These are phyloP conservation scores for Calycina herbarum DNA, from an alignment of 2,329 filamentous ascomycete species.

Conservation along the genomic window DNA sequence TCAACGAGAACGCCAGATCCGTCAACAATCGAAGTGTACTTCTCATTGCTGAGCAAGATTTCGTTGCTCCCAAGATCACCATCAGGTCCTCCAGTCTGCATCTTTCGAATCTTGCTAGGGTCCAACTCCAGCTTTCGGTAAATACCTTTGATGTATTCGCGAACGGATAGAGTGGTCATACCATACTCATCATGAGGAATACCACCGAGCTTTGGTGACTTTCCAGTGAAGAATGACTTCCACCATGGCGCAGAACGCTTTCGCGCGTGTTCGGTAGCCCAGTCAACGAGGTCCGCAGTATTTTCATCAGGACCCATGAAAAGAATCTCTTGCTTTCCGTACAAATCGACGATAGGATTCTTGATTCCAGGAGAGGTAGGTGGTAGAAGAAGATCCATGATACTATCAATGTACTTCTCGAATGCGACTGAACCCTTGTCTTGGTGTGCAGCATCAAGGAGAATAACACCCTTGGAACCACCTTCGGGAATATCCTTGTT, in stretches of 20 bases:
- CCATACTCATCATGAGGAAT: slow-evolving; percentile 96
- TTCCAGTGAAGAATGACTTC: slow-evolving; percentile 99
- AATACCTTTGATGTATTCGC: slow-evolving; percentile 93
- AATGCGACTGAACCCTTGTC: slow-evolving; percentile 91
- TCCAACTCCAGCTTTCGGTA: slow-evolving; percentile 95
- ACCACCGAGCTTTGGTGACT: slow-evolving; percentile 91
- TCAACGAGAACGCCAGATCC: slow-evolving; percentile 94
- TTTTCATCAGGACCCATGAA: slow-evolving; percentile 99
- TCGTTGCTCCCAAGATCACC: slow-evolving; percentile 97
- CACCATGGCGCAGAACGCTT: slow-evolving; percentile 90
- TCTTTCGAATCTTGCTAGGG: slow-evolving; percentile 79
- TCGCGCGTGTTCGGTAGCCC: slow-evolving; percentile 96
- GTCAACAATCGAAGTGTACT: slow-evolving; percentile 94
- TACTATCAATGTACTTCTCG: slow-evolving; percentile 99
- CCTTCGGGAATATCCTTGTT: slow-evolving; percentile 99
- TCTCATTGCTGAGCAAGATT: slow-evolving; percentile 93
- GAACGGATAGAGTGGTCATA: slow-evolving; percentile 96
- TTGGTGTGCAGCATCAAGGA: slow-evolving; percentile 91
- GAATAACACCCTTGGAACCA: slow-evolving; percentile 95
- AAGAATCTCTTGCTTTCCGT: slow-evolving; percentile 93
- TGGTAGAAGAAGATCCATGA: slow-evolving; percentile 88
- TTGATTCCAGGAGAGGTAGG: slow-evolving; percentile 95
- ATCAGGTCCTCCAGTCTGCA: slow-evolving; percentile 97
- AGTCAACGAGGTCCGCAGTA: slow-evolving; percentile 93
- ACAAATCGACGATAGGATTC: slow-evolving; percentile 93